Conservation (phyloP, 1,139 yeast species). For the Meyerozyma elateridarum region DNA sequence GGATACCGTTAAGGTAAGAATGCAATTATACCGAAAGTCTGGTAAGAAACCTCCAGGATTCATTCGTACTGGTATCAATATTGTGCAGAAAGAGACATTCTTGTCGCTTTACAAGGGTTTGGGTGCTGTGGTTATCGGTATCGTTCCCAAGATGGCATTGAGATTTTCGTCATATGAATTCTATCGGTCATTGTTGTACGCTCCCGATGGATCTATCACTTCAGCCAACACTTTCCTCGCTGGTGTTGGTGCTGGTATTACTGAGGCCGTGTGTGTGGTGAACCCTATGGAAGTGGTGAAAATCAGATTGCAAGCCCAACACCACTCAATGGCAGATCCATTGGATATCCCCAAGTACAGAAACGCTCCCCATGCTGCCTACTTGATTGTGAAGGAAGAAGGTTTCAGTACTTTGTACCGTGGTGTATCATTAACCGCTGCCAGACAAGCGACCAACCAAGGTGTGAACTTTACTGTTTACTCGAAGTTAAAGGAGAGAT, state of each 20-base stretch:
- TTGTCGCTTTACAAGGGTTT: constrained; percentile 90
- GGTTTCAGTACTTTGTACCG: constrained; percentile 86
- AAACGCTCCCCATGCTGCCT: constrained; percentile 89
- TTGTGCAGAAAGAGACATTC: constrained; percentile 76
- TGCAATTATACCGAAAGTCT: constrained; percentile 76
- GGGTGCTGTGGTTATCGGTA: constrained; percentile 96
- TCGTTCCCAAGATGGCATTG: constrained; percentile 97
- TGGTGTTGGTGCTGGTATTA: constrained; percentile 96
- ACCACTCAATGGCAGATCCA: constrained; percentile 83
- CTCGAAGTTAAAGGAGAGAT: constrained; percentile 71
- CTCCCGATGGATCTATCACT: constrained; percentile 63
- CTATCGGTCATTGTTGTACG: constrained; percentile 66
- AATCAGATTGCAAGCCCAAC: constrained; percentile 94
- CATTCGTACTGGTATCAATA: constrained; percentile 71
- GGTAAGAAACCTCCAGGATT: constrained; percentile 80
- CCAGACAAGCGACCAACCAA: constrained; percentile 97
- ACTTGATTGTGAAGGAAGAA: constrained; percentile 82
- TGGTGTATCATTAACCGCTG: constrained; percentile 94
- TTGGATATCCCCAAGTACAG: constrained; percentile 78
- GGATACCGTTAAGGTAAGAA: constrained; percentile 92
- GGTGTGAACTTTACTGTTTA: constrained; percentile 98
- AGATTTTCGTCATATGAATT: constrained; percentile 92
- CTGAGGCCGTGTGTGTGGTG: constrained; percentile 92
- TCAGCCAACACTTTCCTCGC: constrained; percentile 77
- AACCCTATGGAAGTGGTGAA: constrained; percentile 97